Conservation (phyloP, 805 yeast genomes). For the Pichia pseudocactophila region DNA sequence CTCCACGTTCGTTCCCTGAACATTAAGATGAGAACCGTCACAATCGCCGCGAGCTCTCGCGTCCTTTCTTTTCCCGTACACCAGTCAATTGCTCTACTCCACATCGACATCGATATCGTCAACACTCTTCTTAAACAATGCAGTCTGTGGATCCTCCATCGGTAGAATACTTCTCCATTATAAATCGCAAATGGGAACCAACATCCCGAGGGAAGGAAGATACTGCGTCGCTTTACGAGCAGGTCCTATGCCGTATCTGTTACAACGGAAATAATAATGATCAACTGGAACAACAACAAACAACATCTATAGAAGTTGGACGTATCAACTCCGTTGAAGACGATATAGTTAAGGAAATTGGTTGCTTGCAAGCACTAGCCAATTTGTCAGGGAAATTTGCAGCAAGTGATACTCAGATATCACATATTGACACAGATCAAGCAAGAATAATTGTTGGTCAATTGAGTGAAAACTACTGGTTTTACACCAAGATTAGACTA, state of each 20-base stretch:
- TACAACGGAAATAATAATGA: not conserved
- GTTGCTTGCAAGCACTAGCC: slow-evolving; percentile 22
- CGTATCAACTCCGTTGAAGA: not conserved
- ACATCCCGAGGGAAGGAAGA: slow-evolving; percentile 14
- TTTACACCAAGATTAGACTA: slow-evolving; percentile 23
- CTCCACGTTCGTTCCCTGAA: no score
- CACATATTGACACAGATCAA: slow-evolving; percentile 26
- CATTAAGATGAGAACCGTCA: no score
- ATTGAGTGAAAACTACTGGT: slow-evolving; percentile 19
- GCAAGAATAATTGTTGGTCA: slow-evolving; percentile 25
- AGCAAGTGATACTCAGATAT: not conserved
- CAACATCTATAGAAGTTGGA: not conserved
- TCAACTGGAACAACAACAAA: not conserved
- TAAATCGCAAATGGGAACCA: slow-evolving; percentile 15
- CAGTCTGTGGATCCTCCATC: slow-evolving; percentile 1
- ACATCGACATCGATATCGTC: no score
- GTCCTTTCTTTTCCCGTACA: not conserved
- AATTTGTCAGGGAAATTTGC: slow-evolving; percentile 22
- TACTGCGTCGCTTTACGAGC: slow-evolving; percentile 15
- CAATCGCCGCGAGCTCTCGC: no score
- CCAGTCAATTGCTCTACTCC: not conserved
- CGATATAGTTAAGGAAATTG: slow-evolving; percentile 12
- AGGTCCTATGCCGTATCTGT: slow-evolving; percentile 17
- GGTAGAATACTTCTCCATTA: slow-evolving; percentile 17
- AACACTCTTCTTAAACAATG: not conserved